phyloP scores from a whole-genome alignment of 1,139 yeast species.

The Yarrowia galli region DNA sequence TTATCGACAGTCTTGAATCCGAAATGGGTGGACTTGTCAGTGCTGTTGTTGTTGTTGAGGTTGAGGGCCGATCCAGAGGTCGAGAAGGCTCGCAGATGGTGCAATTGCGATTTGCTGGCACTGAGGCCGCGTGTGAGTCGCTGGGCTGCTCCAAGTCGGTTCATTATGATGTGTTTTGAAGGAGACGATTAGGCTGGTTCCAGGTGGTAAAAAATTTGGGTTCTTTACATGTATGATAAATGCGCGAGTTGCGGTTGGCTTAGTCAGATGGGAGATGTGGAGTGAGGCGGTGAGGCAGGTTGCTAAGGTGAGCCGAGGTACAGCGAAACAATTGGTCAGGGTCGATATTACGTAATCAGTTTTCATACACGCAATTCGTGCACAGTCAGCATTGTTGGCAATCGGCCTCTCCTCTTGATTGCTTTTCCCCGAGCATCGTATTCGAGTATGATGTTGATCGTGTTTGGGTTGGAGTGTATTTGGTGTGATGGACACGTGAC shows the following conservation, averaged over 20 bases:
- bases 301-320: background rate
- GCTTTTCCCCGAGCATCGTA: background rate
- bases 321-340: no score
- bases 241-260: conserved; percentile 18
- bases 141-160: conserved; percentile 30
- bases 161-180: conserved; percentile 3
- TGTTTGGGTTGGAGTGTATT: conserved; percentile 14
- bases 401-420: background rate
- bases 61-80: conserved; percentile 3
- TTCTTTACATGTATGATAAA: conserved; percentile 1
- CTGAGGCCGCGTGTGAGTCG: conserved; percentile 1
- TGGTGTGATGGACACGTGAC: no score
- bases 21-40: conserved; percentile 68
- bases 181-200: background rate
- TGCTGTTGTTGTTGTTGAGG: background rate
- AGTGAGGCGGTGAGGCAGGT: background rate
- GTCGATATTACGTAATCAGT: no score
- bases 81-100: conserved; percentile 12
- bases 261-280: background rate
- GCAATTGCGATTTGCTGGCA: conserved; percentile 8
- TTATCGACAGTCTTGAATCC: conserved; percentile 87
- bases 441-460: background rate
- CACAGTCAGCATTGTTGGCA: no score
- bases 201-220: conserved; percentile 28
- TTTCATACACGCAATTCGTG: no score